Conservation (phyloP, 768 basidiomycete species). For the Rhodotorula sphaerocarpa region DNA sequence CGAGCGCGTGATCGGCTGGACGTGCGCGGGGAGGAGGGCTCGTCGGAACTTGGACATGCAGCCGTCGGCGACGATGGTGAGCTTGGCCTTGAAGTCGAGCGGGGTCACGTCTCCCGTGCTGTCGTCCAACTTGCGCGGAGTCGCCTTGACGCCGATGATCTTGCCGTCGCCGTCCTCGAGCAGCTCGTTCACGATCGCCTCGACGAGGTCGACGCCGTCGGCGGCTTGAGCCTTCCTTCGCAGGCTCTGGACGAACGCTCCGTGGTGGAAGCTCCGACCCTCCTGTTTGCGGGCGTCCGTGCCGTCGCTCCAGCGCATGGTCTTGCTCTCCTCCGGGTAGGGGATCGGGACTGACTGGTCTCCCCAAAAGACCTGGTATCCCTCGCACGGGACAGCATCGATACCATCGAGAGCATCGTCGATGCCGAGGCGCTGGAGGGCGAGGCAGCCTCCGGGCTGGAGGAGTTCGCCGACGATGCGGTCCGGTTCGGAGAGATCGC, state of each 20-base stretch:
- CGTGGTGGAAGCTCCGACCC: conserved; percentile 69
- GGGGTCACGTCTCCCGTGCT: conserved; percentile 28
- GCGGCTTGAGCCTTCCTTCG: conserved; percentile 58
- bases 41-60: conserved; percentile 82
- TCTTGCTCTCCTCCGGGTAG: conserved; percentile 53
- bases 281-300: conserved; percentile 36
- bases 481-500: conserved; percentile 85
- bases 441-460: conserved; percentile 80
- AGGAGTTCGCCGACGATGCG: conserved; percentile 94
- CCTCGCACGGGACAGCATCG: conserved; percentile 69
- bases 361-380: conserved; percentile 71
- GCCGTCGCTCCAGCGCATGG: conserved; percentile 23
- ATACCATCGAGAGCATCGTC: conserved; percentile 71
- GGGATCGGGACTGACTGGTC: conserved; percentile 70
- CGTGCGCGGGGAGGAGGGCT: conserved; percentile 53
- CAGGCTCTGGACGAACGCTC: conserved; percentile 72
- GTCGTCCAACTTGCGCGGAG: conserved; percentile 42
- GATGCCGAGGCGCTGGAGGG: conserved; percentile 69
- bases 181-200: conserved; percentile 72
- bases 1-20: conserved; percentile 47
- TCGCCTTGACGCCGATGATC: conserved; percentile 62
- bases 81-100: conserved; percentile 58
- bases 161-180: conserved; percentile 52
- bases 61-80: conserved; percentile 86
- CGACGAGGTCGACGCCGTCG: conserved; percentile 65